phyloP scores from a whole-genome alignment of 805 yeast species.

The Saccharomycopsis capsularis region DNA sequence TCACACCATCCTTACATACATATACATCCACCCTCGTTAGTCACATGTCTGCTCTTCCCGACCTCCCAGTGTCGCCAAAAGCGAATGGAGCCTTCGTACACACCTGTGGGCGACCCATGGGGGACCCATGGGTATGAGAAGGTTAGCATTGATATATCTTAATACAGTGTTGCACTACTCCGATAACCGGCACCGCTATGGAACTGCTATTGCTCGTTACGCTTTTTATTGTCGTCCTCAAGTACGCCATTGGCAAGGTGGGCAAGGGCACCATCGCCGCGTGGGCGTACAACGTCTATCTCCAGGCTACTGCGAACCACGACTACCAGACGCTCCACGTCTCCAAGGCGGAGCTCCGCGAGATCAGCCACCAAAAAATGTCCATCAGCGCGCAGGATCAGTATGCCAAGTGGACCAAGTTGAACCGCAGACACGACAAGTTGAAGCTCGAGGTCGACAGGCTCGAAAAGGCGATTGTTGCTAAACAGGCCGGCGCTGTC shows the following conservation, averaged over 20 bases:
- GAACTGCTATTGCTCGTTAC: not conserved
- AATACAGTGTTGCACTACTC: too few species aligned
- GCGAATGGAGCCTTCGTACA: too few species aligned
- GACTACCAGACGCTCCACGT: constrained; percentile 5
- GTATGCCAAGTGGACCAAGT: constrained; percentile 92
- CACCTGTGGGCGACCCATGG: too few species aligned
- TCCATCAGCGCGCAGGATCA: constrained; percentile 82
- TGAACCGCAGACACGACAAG: constrained; percentile 64
- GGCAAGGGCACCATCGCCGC: constrained; percentile 16
- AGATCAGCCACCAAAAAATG: constrained; percentile 42
- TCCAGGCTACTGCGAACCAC: constrained; percentile 2
- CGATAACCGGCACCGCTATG: constrained; percentile 4
- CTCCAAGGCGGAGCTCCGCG: constrained; percentile 5
- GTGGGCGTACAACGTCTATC: constrained; percentile 5
- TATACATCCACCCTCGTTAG: too few species aligned
- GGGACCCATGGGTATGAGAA: too few species aligned
- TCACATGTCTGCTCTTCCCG: too few species aligned
- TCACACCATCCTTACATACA: too few species aligned
- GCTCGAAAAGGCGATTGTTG: constrained; percentile 34
- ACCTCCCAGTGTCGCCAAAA: too few species aligned
- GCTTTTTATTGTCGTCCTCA: constrained; percentile 3
- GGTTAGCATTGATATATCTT: too few species aligned
- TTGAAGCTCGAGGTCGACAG: constrained; percentile 44
- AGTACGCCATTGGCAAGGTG: constrained; percentile 3
- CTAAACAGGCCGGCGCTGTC: constrained; percentile 2